Base-by-base conservation (phyloP, 2,329 filamentous ascomycete genomes). In the Metarhizium sp. region DNA sequence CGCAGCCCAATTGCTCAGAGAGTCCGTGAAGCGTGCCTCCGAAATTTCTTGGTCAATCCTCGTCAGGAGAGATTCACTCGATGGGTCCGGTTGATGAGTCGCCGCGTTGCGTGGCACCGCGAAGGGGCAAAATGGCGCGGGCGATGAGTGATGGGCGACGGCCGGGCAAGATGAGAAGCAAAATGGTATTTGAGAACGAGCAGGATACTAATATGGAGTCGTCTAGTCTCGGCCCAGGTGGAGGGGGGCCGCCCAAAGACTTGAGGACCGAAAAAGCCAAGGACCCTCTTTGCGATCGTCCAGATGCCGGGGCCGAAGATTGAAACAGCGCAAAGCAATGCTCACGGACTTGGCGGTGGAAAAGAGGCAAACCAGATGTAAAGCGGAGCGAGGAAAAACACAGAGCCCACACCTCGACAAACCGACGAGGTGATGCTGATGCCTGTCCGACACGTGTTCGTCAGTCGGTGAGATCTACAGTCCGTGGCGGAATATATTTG, bases 281-380 rank as follows among this genome's bases (percentile, higher is more conserved):
- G 51, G 51, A 38, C 48, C 42, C 43, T 54, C 42, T 54, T 53
- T 14, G 47, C 55, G 51, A 50, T 51, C 47, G 55, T 56, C 47
- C 46, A 51, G 47, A 43, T 16, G 40, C 16, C 40, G 40, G 40
- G 40, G 40, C 40, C 40, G 40, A 43, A 43, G 40, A 6, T 43
- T 43, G 10, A 14, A 18, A n/a, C 40, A 14, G 40, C 40, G 11
- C 40, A 43, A 43, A 13, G 34, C 34, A 36, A 36, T 36, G 34
- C 34, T 36, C 34, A 36, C 34, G 34, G 8, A 36, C 34, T 36
- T 36, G 34, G 34, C 13, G 34, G 34, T 36, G 34, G 34, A 2
- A 36, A 36, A 8, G 8, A 8, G 34, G 25, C 25, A 36, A 36
- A 8, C 34, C 34, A 36, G 34, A 36, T 2, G 34, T 36, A 13